These are phyloP conservation scores for Aspergillus alliaceus DNA, from an alignment of 2,329 filamentous ascomycete species.

Conservation along the genomic window DNA sequence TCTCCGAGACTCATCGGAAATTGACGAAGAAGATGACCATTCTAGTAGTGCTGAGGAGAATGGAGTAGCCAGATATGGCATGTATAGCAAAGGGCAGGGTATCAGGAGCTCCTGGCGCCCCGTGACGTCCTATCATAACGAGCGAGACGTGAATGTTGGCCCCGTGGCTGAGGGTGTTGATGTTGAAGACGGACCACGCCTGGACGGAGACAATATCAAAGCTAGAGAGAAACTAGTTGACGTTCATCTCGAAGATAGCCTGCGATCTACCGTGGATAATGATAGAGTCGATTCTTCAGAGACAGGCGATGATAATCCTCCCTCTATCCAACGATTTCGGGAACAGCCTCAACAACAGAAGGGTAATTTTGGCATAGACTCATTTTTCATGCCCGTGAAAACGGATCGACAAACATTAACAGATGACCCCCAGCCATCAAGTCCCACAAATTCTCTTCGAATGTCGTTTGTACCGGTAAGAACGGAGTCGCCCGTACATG, in stretches of 20 bases:
- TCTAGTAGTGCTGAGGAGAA: constrained; percentile 54
- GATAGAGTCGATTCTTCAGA: constrained; percentile 43
- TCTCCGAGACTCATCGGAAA: constrained; percentile 80
- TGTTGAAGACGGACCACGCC: constrained; percentile 28
- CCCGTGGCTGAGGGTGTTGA: constrained; percentile 37
- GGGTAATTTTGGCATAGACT: constrained; percentile 38
- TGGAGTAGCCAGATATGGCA: constrained; percentile 33
- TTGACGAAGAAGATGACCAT: constrained; percentile 68
- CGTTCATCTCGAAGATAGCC: constrained; percentile 72
- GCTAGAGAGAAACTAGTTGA: constrained; percentile 75
- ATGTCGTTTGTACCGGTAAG: constrained; percentile 59
- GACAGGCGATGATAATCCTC: constrained; percentile 48
- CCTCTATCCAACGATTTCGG: constrained; percentile 58
- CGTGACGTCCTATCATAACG: constrained; percentile 43
- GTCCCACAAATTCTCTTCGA: constrained; percentile 54
- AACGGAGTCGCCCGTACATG: constrained; percentile 74
- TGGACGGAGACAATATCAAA: constrained; percentile 48
- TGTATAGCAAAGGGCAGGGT: constrained; percentile 47
- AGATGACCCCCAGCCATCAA: constrained; percentile 47
- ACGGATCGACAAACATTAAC: constrained; percentile 52
- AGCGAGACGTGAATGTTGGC: constrained; percentile 38
- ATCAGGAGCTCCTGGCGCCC: constrained; percentile 60
- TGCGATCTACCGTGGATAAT: constrained; percentile 47
- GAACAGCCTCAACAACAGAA: constrained; percentile 42
- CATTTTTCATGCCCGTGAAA: constrained; percentile 50